Conservation (phyloP, 345 rosid genomes). For the Populus ilicifolia region DNA sequence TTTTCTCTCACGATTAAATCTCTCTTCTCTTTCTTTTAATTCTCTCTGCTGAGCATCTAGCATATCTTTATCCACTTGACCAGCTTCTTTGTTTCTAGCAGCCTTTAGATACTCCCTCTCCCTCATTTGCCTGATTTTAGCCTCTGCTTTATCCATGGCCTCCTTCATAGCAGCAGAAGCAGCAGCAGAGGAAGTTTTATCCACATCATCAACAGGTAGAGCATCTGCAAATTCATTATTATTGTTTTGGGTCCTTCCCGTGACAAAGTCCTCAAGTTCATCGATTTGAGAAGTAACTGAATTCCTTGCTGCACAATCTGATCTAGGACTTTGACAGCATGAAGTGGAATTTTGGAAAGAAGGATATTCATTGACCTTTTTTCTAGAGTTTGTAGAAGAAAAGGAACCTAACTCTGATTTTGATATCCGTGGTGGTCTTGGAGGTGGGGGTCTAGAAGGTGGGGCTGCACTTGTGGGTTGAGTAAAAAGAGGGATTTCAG, state of each 20-base stretch:
- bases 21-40: slow-evolving; percentile 54
- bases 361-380: slow-evolving; percentile 47
- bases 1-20: slow-evolving; percentile 47
- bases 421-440: slow-evolving; percentile 62
- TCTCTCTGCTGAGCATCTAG: slow-evolving; percentile 57
- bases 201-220: slow-evolving; percentile 54
- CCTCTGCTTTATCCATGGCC: slow-evolving; percentile 98
- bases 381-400: slow-evolving; percentile 40
- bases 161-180: slow-evolving; percentile 96
- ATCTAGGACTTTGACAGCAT: slow-evolving; percentile 40
- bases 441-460: slow-evolving; percentile 98
- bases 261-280: slow-evolving; percentile 72
- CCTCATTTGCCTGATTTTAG: slow-evolving; percentile 84
- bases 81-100: slow-evolving; percentile 61
- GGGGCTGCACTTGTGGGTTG: slow-evolving; percentile 81
- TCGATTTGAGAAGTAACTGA: slow-evolving; percentile 60
- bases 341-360: slow-evolving; percentile 45
- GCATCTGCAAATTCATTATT: slow-evolving; percentile 42
- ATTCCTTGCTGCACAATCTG: slow-evolving; percentile 37
- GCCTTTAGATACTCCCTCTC: slow-evolving; percentile 72
- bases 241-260: slow-evolving; percentile 41
- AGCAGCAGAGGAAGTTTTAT: slow-evolving; percentile 52
- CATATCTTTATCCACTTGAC: slow-evolving; percentile 44
- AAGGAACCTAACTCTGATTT: slow-evolving; percentile 39
- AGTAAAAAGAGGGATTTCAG: slow-evolving; percentile 89